Evolutionary conservation across 768 basidiomycete species (phyloP).

Genomic region (Dendrothele bispora): DNA sequence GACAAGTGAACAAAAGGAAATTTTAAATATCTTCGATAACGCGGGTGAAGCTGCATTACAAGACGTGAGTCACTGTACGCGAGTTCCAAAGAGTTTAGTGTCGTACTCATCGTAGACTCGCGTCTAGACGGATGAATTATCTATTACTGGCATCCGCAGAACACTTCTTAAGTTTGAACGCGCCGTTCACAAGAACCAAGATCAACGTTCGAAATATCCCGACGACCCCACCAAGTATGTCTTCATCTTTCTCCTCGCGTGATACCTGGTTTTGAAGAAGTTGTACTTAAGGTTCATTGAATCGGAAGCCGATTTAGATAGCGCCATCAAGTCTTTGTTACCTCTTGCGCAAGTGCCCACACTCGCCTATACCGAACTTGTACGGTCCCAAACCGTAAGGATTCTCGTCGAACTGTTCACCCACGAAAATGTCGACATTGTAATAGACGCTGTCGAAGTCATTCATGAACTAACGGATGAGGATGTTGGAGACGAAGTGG

Average conservation of each 20-base stretch:
- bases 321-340: conserved; percentile 82
- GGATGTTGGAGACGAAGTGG: conserved; percentile 81
- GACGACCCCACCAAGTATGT: conserved; percentile 85
- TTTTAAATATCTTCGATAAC: conserved; percentile 90
- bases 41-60: conserved; percentile 62
- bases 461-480: conserved; percentile 96
- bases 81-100: conserved; percentile 12
- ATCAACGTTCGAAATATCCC: conserved; percentile 93
- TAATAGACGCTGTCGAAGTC: conserved; percentile 92
- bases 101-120: conserved; percentile 18
- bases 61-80: conserved; percentile 51
- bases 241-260: conserved; percentile 7
- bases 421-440: conserved; percentile 97
- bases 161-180: conserved; percentile 82
- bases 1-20: conserved; percentile 91
- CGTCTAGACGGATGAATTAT: conserved; percentile 62
- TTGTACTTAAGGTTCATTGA: conserved; percentile 82
- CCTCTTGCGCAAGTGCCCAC: conserved; percentile 84
- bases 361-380: conserved; percentile 86
- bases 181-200: conserved; percentile 91
- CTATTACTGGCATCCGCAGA: conserved; percentile 68
- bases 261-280: background rate
- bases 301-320: conserved; percentile 94
- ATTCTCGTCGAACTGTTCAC: conserved; percentile 83
- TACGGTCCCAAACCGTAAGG: conserved; percentile 68